Base-by-base conservation (phyloP, 2,329 filamentous ascomycete species). In the Sclerotinia sclerotiorum region DNA sequence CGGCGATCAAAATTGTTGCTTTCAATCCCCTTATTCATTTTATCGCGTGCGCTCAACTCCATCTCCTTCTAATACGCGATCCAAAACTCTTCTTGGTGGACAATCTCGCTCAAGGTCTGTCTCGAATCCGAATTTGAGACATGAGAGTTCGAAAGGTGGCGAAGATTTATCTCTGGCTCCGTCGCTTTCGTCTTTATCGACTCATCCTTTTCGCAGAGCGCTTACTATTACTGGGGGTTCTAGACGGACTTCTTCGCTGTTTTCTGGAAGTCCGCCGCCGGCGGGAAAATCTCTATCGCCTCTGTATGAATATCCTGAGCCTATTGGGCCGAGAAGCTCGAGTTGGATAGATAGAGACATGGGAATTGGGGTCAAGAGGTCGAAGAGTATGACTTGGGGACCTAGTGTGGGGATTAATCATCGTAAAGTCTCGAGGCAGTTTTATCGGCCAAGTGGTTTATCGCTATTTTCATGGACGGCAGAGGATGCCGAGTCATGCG, bases 1-100 rank as follows among this genome's bases (percentile, higher is more conserved):
- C 55, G 65, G 65, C 6, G 65, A 67, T 29, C 42, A 49, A 52
- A 67, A 32, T 1, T 67, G 65, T 42, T 67, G 65, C 42, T 61
- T 67, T 42, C 27, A 29, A 15, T 42, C 54, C 2, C 55, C 65
- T 2, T 67, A 67, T n/a, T 61, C 65, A 8, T 52, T 51, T n/a
- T 67, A 60, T 51, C 65, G 55, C 6, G 21, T n/a, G 2, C 60
- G 60, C 4, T 51, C 55, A 57, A 39, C 5, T 1, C 3, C 21
- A 17, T 57, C 46, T 15, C n/a, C 44, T 21, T 51, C 54, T 21
- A 11, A 0, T 19, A 1, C 46, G 29, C 32, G 48, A 39, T 52
- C 29, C 27, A 54, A 42, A 19, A 27, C n/a, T 39, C 6, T 15
- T 10, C 39, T 19, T 19, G 27, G 8, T 15, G 21, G 17, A 15